Conservation (phyloP, 495 filamentous ascomycete species). For the Penicillium dipodomyicola region DNA sequence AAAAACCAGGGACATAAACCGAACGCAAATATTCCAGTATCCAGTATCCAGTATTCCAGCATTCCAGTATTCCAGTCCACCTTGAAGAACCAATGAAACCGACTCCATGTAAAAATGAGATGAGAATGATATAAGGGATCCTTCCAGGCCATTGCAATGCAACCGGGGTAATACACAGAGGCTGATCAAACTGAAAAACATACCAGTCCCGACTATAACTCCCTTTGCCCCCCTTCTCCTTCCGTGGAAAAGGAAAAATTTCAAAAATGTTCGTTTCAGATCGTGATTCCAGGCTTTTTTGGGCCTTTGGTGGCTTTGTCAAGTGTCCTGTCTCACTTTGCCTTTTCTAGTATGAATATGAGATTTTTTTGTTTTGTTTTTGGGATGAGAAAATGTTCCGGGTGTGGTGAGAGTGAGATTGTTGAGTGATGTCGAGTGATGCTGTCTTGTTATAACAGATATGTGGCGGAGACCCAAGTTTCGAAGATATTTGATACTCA, state of each 20-base stretch:
- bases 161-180: conserved; percentile 13
- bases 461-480: not conserved
- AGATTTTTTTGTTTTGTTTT: not conserved
- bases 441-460: not conserved
- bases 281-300: conserved; percentile 4
- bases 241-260: not conserved
- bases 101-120: conserved; percentile 11
- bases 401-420: not conserved
- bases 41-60: not conserved
- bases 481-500: not conserved
- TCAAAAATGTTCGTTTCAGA: conserved; percentile 10
- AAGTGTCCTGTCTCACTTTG: not conserved
- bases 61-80: conserved; percentile 1
- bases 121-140: conserved; percentile 5
- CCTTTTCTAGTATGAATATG: conserved; percentile 1
- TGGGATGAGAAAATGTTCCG: not conserved
- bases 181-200: conserved; percentile 9
- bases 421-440: not conserved
- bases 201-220: conserved; percentile 3
- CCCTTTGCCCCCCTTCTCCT: not conserved
- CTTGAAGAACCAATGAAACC: conserved; percentile 1
- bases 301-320: not conserved
- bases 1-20: not conserved
- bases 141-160: conserved; percentile 9
- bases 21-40: not conserved